Base-by-base conservation (phyloP, 192 early-diverging fungal species). In the Entomortierella parvispora region DNA sequence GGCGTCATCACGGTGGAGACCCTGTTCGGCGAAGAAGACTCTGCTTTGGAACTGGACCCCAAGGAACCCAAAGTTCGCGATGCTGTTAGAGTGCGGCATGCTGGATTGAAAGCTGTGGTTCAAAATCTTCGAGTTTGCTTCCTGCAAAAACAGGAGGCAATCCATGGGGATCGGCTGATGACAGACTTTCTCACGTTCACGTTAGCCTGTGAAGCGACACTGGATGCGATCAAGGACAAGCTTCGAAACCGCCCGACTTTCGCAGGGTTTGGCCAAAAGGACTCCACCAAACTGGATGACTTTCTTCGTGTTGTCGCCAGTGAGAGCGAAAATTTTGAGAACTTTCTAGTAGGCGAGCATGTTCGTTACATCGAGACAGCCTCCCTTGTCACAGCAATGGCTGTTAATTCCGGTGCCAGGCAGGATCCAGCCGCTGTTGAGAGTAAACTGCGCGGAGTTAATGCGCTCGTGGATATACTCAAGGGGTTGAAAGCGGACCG, bases 141-240 rank as follows among this genome's bases (percentile, higher is more conserved):
- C 40, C 43, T 50, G 0, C 45, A 68, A 22, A 76, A 76, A 45
- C 59, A 76, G 44, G 65, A 68, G 43, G 64, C 58, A 20, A 68
- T 76, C 46, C 57, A 76, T 4, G 72, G 72, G 1, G 72, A 76
- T 42, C 58, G 72, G 46, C 64, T 68, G 31, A 76, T 76, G 72
- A 67, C 57, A 23, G 65, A 53, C 12, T 76, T 76, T 44, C 42
- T 76, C 22, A 65, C 67, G 42, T 34, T 62, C 23, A 76, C 72
- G 0, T 40, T 62, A n/a, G 32, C 65, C 18, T 76, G 72, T 29
- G 65, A 62, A 40, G 44, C 50, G n/a, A 40, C 46, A 0, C 54
- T 76, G 10, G 43, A 45, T n/a, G 59, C 61, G n/a, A 23, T 68
- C 31, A 68, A 52, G 23, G 22, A 34, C 17, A 49, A 58, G 23